These are phyloP conservation scores for Metschnikowia continentalis DNA, from an alignment of 805 yeast species.

Conservation along the genomic window DNA sequence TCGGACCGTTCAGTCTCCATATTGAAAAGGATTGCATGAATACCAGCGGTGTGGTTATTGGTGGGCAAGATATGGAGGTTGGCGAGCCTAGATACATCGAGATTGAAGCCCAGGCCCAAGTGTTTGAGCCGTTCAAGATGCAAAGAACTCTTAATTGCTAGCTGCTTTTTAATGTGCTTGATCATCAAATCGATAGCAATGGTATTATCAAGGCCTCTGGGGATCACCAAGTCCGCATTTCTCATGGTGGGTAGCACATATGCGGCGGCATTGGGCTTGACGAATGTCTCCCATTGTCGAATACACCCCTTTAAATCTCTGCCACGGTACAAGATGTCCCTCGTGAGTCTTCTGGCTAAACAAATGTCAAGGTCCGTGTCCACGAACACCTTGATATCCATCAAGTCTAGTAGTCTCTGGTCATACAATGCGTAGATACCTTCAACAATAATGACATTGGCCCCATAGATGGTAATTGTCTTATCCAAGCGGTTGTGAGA, in stretches of 20 bases:
- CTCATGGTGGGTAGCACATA: conserved; percentile 72
- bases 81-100: conserved; percentile 24
- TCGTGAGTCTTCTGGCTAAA: conserved; percentile 76
- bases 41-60: conserved; percentile 66
- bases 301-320: conserved; percentile 79
- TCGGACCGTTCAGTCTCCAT: conserved; percentile 58
- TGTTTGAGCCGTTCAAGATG: conserved; percentile 63
- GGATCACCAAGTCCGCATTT: conserved; percentile 83
- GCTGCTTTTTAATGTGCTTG: conserved; percentile 71
- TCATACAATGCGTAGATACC: conserved; percentile 85
- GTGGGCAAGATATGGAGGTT: conserved; percentile 39
- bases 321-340: conserved; percentile 85
- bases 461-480: conserved; percentile 80
- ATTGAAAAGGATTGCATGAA: conserved; percentile 66
- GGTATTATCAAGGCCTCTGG: conserved; percentile 79
- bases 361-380: conserved; percentile 94
- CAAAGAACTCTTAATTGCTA: conserved; percentile 56
- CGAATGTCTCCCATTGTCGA: conserved; percentile 85
- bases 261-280: conserved; percentile 85
- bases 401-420: conserved; percentile 59
- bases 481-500: conserved; percentile 66
- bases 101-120: conserved; percentile 45
- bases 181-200: conserved; percentile 79
- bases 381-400: conserved; percentile 86
- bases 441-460: conserved; percentile 87